These are phyloP conservation scores for Aspergillus bombycis DNA, from an alignment of 2,329 filamentous ascomycete genomes.

Conservation along the genomic window DNA sequence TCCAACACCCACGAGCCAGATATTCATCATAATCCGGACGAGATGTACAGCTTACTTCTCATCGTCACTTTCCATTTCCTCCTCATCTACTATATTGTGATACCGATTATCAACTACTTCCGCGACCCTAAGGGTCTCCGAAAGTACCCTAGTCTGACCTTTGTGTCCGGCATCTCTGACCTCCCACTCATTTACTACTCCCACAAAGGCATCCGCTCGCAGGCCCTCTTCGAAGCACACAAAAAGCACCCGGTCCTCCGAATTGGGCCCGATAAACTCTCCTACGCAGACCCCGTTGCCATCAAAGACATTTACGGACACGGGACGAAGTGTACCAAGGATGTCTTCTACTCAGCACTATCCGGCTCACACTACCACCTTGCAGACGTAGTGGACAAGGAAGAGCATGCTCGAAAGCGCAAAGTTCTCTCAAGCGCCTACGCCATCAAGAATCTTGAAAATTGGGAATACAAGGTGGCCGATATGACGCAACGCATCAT, in stretches of 20 bases:
- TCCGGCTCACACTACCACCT: constrained; percentile 39
- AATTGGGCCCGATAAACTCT: constrained; percentile 22
- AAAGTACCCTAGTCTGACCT: constrained; percentile 19
- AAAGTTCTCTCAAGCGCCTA: constrained; percentile 44
- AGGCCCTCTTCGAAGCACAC: constrained; percentile 24
- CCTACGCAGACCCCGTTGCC: constrained; percentile 18
- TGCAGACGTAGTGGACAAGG: constrained; percentile 43
- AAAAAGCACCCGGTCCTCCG: constrained; percentile 24
- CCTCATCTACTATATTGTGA: constrained; percentile 11
- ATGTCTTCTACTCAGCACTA: constrained; percentile 34
- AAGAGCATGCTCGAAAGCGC: constrained; percentile 43
- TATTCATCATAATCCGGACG: neutral
- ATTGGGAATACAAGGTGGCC: constrained; percentile 46
- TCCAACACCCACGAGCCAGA: neutral
- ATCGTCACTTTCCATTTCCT: neutral
- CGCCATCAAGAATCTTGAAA: constrained; percentile 44
- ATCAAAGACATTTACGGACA: constrained; percentile 45
- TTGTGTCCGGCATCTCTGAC: constrained; percentile 20
- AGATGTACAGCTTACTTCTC: constrained; percentile 1
- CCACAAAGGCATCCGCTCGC: constrained; percentile 27
- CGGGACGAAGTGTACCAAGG: constrained; percentile 39
- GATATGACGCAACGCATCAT: constrained; percentile 39
- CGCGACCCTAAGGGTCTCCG: constrained; percentile 24
- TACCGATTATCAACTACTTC: constrained; percentile 20
- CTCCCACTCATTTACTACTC: constrained; percentile 22